These are phyloP conservation scores for Morella rubra DNA, from an alignment of 306 rosid genomes.

Conservation along the genomic window DNA sequence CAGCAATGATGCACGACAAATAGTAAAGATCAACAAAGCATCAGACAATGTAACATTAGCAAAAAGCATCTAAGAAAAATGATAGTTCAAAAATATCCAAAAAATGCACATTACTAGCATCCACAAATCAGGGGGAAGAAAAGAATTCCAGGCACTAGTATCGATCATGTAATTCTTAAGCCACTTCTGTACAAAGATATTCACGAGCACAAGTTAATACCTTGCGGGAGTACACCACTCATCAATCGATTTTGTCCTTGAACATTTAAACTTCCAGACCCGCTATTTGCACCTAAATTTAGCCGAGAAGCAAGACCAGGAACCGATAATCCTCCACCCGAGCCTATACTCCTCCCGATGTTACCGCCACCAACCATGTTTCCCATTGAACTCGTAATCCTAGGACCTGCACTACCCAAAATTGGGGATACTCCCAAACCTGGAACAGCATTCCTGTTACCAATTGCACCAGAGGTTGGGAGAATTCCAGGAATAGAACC, in stretches of 20 bases:
- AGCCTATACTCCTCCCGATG: slow-evolving; percentile 66
- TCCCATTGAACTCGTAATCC: slow-evolving; percentile 92
- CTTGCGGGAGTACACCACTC: slow-evolving; percentile 93
- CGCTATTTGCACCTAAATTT: slow-evolving; percentile 73
- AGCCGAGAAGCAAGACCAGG: slow-evolving; percentile 90
- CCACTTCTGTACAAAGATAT: slow-evolving; percentile 6
- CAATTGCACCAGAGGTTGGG: slow-evolving; percentile 91
- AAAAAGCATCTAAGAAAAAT: not conserved
- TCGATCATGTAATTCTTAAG: slow-evolving; percentile 9
- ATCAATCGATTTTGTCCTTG: slow-evolving; percentile 92
- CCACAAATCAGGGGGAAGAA: not conserved
- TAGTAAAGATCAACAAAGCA: too few species aligned
- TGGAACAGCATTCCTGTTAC: slow-evolving; percentile 93
- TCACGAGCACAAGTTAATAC: slow-evolving; percentile 34
- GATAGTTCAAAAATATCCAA: not conserved
- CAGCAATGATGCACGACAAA: too few species aligned
- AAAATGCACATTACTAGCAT: not conserved
- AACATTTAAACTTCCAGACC: slow-evolving; percentile 73
- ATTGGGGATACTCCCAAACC: slow-evolving; percentile 96
- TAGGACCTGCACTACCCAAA: slow-evolving; percentile 81
- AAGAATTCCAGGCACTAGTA: slow-evolving; percentile 3
- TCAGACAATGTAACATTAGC: not conserved
- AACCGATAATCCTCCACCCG: slow-evolving; percentile 86
- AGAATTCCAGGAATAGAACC: slow-evolving; percentile 98
- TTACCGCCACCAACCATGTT: slow-evolving; percentile 94